Evolutionary conservation across 2,329 filamentous ascomycete genomes (phyloP), one percentile per base, ranked within the genome.

Genomic region (Pseudogymnoascus sp.): DNA sequence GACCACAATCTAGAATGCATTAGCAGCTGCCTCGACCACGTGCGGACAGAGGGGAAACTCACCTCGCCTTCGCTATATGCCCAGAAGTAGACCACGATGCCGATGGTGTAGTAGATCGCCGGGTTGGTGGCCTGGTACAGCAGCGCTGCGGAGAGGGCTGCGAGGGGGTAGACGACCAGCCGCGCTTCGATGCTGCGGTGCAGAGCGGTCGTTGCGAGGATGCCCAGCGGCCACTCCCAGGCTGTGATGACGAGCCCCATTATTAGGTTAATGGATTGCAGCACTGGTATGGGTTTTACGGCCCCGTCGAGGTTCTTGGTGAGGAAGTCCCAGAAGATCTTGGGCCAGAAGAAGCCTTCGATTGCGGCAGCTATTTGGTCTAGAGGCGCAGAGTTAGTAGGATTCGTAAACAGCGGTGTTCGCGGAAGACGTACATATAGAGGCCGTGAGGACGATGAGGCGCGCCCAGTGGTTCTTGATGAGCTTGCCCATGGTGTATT

Each of bases 401-500:
- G 6, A 7, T 60, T 63, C 63, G 65, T 63, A 63, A 63, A 60
- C 50, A 62, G 24, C 12, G 50, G 11, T 12, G 11, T 56, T 12
- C n/a, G 28, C 6, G 40, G 24, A 63, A 40, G 68, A 75, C 79
- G 35, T 76, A 81, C 78, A 81, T 64, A 70, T 70, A 70, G 91
- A 89, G 38, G 95, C 91, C 28, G 90, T 91, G 74, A 99, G 81
- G 77, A 96, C 84, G 73, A 99, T 95, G 72, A 99, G 87, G 66
- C 95, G 89, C 70, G 92, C 95, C 91, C 91, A 96, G 81, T 99
- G 95, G 81, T 98, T 98, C 84, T 99, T 99, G 81, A 99, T 98
- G 74, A 99, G 87, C 78, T 89, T 95, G 77, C 95, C 95, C 95
- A 99, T 99, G 68, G 67, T 77, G 67, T 19, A 56, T 56, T 56